phyloP scores from a whole-genome alignment of 306 rosid species.

The Trifolium pratense region DNA sequence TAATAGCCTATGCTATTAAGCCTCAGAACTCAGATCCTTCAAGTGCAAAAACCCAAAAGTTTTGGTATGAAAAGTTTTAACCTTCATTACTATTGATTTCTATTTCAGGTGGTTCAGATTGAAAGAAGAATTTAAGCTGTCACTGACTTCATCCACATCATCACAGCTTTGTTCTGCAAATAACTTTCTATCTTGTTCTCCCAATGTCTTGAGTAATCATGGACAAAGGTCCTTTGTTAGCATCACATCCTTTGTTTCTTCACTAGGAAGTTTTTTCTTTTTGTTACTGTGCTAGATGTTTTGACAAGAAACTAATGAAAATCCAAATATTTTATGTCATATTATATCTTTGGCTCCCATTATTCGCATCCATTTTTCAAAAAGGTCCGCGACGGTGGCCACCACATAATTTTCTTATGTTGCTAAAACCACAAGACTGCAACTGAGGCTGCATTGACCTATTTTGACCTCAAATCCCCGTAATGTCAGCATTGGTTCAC shows the following conservation, averaged over 20 bases:
- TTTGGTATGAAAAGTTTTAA: too few relatives aligned
- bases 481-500: too few relatives aligned
- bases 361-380: too few relatives aligned
- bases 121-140: conserved; percentile 32
- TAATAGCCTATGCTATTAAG: conserved; percentile 27
- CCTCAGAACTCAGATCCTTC: too few relatives aligned
- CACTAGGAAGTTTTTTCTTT: conserved; percentile 40
- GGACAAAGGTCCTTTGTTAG: conserved; percentile 45
- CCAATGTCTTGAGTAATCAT: conserved; percentile 37
- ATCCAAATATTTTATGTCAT: conserved; percentile 37
- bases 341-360: too few relatives aligned
- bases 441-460: neutral
- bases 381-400: neutral
- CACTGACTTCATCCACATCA: conserved; percentile 11
- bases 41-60: too few relatives aligned
- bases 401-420: too few relatives aligned
- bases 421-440: neutral
- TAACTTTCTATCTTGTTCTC: conserved; percentile 31
- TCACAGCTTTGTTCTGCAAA: conserved; percentile 28
- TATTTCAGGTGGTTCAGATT: conserved; percentile 54
- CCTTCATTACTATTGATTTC: conserved; percentile 3
- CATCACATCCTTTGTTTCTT: conserved; percentile 30
- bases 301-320: conserved; percentile 40
- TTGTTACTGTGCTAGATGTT: conserved; percentile 28
- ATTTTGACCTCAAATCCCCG: neutral